These are phyloP conservation scores for Ichthyophthirius multifiliis DNA, from an alignment of 169 alveolate species.

Conservation along the genomic window DNA sequence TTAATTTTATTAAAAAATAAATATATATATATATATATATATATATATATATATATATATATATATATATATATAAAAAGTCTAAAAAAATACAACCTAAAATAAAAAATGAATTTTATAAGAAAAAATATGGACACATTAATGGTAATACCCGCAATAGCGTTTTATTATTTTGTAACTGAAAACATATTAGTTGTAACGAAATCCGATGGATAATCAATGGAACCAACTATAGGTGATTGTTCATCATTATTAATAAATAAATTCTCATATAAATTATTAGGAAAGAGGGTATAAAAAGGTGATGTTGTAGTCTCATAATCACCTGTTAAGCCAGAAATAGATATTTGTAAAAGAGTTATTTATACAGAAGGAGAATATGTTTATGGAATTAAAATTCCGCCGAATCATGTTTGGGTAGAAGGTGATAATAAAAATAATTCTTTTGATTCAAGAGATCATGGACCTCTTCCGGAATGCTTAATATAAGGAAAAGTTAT, in stretches of 20 bases:
- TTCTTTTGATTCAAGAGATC: constrained; percentile 54
- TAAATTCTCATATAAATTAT: neutral
- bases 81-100: too few relatives aligned
- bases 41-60: too few relatives aligned
- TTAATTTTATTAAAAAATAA: too few relatives aligned
- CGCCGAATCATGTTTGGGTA: constrained; percentile 52
- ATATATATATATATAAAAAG: too few relatives aligned
- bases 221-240: constrained; percentile 31
- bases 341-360: constrained; percentile 44
- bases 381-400: neutral
- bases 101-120: too few relatives aligned
- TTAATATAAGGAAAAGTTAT: constrained; percentile 40
- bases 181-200: neutral
- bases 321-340: constrained; percentile 50
- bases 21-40: too few relatives aligned
- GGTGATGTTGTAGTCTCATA: constrained; percentile 46
- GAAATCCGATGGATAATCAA: constrained; percentile 25
- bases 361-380: constrained; percentile 23
- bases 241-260: neutral
- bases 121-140: too few relatives aligned
- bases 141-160: neutral
- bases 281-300: neutral
- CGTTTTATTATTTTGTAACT: neutral
- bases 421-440: constrained; percentile 57
- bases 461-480: constrained; percentile 41